Base-by-base conservation (phyloP, 2,329 filamentous ascomycete genomes). In the Byssochlamys sp. region DNA sequence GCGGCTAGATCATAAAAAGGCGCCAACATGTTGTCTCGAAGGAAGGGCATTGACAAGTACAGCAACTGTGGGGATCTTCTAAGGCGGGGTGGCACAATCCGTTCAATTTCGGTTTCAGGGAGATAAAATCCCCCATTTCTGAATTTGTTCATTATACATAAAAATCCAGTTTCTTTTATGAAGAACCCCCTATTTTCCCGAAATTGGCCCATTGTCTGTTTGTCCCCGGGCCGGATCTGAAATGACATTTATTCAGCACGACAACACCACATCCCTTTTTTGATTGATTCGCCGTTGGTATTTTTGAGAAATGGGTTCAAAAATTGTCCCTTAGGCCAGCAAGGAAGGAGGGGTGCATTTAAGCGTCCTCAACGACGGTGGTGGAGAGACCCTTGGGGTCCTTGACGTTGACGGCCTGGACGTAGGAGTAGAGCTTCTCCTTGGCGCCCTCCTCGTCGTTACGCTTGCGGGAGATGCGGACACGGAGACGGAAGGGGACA, bases 391-490 rank as follows among this genome's bases (percentile, higher is more conserved):
- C 92, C 90, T 96, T 97, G 80, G 91, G 86, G 81, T 95, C 89
- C 90, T 97, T 96, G 77, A 97, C 91, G 81, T 96, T 96, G 78
- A 99, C 94, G 71, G 94, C 94, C 87, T 99, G 92, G 71, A 99
- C 94, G 82, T 96, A 96, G 80, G 89, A 94, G 88, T 97, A 99
- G 68, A 99, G 87, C 86, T 95, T 96, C 87, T 99, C 90, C 85
- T 96, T 96, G 78, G 95, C 94, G 73, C 90, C 90, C 83, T 99
- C 94, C 85, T 97, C 94, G 80, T 99, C 94, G 83, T 99, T 99
- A 86, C 94, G 90, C 87, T 95, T 95, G 81, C 94, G 90, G 76
- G 91, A 96, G 82, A 99, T 96, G 81, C 95, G 91, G 76, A 99
- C 87, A 74, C 94, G 92, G 72, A 99, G 84, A 80, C 95, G 88